Evolutionary conservation across 73 alveolate species (phyloP).

Genomic region (Paramecium bursaria): DNA sequence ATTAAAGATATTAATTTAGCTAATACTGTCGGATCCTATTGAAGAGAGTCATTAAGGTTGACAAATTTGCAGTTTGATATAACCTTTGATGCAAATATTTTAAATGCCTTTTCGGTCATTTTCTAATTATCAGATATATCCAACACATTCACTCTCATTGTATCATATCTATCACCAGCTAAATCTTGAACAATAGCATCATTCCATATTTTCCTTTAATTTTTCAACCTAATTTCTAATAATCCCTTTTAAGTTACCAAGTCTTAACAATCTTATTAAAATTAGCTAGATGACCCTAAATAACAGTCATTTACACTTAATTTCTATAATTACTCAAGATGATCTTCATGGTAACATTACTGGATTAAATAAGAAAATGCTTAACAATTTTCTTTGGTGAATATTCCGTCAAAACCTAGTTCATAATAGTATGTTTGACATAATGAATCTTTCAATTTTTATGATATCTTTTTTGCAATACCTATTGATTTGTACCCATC

Average conservation of each 20-base stretch:
- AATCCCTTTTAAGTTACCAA: slow-evolving; percentile 17
- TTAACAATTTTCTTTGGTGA: background rate
- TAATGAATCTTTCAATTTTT: background rate
- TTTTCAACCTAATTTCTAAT: background rate
- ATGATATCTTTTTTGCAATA: background rate
- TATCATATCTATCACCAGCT: slow-evolving; percentile 43
- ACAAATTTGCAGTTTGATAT: background rate
- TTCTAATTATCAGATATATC: slow-evolving; percentile 3
- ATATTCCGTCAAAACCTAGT: background rate
- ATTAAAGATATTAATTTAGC: background rate
- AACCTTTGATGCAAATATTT: background rate
- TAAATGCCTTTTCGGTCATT: slow-evolving; percentile 43
- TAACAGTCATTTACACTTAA: background rate
- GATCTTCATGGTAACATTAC: slow-evolving; percentile 36
- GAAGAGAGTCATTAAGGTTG: background rate
- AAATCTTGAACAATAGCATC: slow-evolving; percentile 14
- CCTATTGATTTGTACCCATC: background rate
- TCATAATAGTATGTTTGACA: slow-evolving; percentile 36
- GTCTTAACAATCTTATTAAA: background rate
- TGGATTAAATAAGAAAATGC: slow-evolving; percentile 39
- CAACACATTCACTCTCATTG: slow-evolving; percentile 13
- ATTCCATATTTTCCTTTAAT: background rate
- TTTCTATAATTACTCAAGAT: slow-evolving; percentile 27
- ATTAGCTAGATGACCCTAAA: slow-evolving; percentile 5
- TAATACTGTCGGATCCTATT: background rate